phyloP scores from a whole-genome alignment of 2,329 filamentous ascomycete species.

The Diaporthe citri region DNA sequence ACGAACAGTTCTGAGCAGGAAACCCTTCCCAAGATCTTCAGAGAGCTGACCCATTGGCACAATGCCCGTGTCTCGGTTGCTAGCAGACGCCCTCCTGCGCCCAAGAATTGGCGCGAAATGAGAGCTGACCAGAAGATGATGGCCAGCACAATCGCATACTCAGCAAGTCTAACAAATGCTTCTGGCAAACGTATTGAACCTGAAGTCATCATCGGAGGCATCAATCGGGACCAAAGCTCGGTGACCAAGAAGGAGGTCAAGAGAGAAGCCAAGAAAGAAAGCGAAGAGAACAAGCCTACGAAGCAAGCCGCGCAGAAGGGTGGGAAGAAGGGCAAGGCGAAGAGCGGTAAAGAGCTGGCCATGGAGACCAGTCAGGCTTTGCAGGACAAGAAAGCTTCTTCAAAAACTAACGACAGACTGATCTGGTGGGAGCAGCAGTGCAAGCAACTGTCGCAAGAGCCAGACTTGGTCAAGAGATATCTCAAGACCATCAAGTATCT shows the following conservation, averaged over 20 bases:
- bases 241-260: conserved; percentile 41
- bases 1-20: conserved; percentile 44
- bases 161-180: conserved; percentile 76
- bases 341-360: conserved; percentile 54
- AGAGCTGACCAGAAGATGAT: conserved; percentile 74
- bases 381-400: conserved; percentile 50
- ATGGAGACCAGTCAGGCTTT: conserved; percentile 50
- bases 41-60: conserved; percentile 72
- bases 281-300: conserved; percentile 34
- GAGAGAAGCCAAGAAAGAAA: conserved; percentile 44
- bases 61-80: conserved; percentile 67
- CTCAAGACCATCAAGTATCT: conserved; percentile 63
- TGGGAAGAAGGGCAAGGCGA: conserved; percentile 43
- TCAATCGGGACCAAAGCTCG: conserved; percentile 40
- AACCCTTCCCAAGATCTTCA: conserved; percentile 53
- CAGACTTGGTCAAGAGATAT: conserved; percentile 58
- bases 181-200: conserved; percentile 73
- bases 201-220: conserved; percentile 69
- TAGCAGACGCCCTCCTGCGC: conserved; percentile 48
- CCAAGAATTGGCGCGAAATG: conserved; percentile 49
- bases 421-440: conserved; percentile 60
- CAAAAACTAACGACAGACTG: conserved; percentile 49
- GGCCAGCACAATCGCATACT: conserved; percentile 76
- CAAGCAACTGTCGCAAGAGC: conserved; percentile 60
- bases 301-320: conserved; percentile 40